phyloP scores from a whole-genome alignment of 257 asterid species.

The Sherardia arvensis region DNA sequence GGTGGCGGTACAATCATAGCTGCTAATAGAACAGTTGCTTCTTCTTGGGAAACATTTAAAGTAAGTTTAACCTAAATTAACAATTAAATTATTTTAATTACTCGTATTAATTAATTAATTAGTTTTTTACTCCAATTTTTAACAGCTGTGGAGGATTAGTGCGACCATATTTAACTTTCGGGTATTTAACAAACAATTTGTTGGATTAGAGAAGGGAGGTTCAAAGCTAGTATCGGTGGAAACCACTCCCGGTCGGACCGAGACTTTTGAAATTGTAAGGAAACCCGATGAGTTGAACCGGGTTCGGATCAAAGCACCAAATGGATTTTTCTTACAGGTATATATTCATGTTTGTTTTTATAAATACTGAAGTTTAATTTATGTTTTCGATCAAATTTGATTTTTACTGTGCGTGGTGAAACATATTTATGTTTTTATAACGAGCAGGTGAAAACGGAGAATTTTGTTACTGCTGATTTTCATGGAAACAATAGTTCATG shows the following conservation, averaged over 20 bases:
- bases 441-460: conserved; percentile 46
- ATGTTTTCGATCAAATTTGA: background rate
- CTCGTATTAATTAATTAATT: background rate
- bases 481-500: conserved; percentile 38
- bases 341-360: background rate
- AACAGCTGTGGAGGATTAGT: conserved; percentile 67
- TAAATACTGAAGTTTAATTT: no score
- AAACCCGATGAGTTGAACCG: conserved; percentile 29
- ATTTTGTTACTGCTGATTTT: conserved; percentile 48
- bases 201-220: conserved; percentile 32
- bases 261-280: conserved; percentile 42
- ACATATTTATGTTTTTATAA: background rate
- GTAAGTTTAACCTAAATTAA: conserved; percentile 15
- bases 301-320: conserved; percentile 49
- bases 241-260: conserved; percentile 20
- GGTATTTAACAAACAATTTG: conserved; percentile 52
- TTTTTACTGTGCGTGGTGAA: background rate
- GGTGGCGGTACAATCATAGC: conserved; percentile 69
- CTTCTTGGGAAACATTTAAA: conserved; percentile 76
- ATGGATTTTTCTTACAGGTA: conserved; percentile 62
- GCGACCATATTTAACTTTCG: conserved; percentile 45
- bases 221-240: conserved; percentile 23
- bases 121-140: background rate
- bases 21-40: conserved; percentile 52
- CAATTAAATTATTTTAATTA: background rate